These are phyloP conservation scores for Penicillium nordicum DNA, from an alignment of 2,329 filamentous ascomycete genomes.

Conservation along the genomic window DNA sequence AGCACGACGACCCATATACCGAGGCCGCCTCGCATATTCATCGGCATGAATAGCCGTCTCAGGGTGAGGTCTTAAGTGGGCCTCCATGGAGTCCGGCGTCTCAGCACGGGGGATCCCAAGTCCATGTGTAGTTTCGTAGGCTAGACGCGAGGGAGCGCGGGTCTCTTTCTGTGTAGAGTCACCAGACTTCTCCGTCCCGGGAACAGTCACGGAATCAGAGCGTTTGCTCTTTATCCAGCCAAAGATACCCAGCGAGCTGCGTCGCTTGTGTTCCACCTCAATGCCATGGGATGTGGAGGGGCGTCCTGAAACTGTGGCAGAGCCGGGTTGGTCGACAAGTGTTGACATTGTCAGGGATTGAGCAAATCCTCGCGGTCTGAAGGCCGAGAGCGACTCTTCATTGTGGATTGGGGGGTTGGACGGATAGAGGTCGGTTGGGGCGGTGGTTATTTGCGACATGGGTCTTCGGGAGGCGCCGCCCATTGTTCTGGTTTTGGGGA, in stretches of 20 bases:
- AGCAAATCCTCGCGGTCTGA: constrained; percentile 17
- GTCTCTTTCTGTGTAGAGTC: constrained; percentile 10
- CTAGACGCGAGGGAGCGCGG: constrained; percentile 15
- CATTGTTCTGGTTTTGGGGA: constrained; percentile 29
- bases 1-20: constrained; percentile 33
- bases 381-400: constrained; percentile 7
- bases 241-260: constrained; percentile 37
- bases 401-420: constrained; percentile 16
- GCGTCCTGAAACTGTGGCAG: constrained; percentile 18
- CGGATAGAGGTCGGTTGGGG: constrained; percentile 15
- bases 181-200: constrained; percentile 4
- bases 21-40: constrained; percentile 24
- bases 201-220: constrained; percentile 9
- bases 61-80: constrained; percentile 10
- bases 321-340: constrained; percentile 8
- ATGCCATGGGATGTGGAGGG: constrained; percentile 29
- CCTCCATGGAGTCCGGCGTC: constrained; percentile 16
- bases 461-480: constrained; percentile 11
- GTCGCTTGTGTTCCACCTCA: constrained; percentile 35
- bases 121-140: constrained; percentile 13
- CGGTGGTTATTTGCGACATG: constrained; percentile 14
- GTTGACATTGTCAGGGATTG: constrained; percentile 30
- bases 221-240: constrained; percentile 41
- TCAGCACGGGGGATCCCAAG: constrained; percentile 4
- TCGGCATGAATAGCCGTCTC: constrained; percentile 12